Evolutionary conservation across 179 eudicot species (phyloP), one percentile per base, ranked within the genome.

Genomic region (Monotropa hypopitys): DNA sequence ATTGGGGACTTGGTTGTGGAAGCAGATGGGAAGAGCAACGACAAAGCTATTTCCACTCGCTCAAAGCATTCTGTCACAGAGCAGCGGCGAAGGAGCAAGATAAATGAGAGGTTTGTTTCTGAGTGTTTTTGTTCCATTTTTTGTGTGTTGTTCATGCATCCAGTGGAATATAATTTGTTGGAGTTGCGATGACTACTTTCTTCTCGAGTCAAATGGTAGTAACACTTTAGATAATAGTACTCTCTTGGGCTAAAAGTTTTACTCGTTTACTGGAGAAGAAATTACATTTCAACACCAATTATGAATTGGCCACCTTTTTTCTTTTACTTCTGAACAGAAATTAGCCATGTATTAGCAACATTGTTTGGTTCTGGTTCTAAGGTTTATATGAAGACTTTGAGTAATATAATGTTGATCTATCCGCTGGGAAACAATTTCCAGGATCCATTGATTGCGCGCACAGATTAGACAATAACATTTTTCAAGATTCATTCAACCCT

Each of bases 41-140:
- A 93, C 62, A 95, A 91, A 85, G 86, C 91, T 73, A 88, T 74
- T 80, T 87, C 90, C 18, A 88, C 87, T 12, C 84, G 97, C 72
- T 91, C 99, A 30, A 95, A 95, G 81, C 99, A 95, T 84, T 95
- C 99, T 7, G 99, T 93, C 23, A 93, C 99, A 11, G 99, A 95
- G 83, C 97, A 95, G 83, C 92, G 97, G 3, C 85, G 99, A 76
- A 88, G 99, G 83, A 90, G 97, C 86, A 95, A 93, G 83, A 95
- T 95, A 65, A 95, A 95, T 85, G 99, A 95, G 87, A 91, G 99
- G 99, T 87, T 78, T 84, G 84, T 78, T 80, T 86, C n/a, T 35
- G 13, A 10, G 65, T 65, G 43, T 32, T 1, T 15, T 30, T 5
- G 20, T 26, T 15, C 23, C 26, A 53, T 46, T 38, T 1, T 7